A percentile compares a stretch with the other conserved stretches of the same genome.
These are phyloP conservation scores for Solanum peruvianum DNA, from an alignment of 257 asterid species.

Conservation along the genomic window DNA sequence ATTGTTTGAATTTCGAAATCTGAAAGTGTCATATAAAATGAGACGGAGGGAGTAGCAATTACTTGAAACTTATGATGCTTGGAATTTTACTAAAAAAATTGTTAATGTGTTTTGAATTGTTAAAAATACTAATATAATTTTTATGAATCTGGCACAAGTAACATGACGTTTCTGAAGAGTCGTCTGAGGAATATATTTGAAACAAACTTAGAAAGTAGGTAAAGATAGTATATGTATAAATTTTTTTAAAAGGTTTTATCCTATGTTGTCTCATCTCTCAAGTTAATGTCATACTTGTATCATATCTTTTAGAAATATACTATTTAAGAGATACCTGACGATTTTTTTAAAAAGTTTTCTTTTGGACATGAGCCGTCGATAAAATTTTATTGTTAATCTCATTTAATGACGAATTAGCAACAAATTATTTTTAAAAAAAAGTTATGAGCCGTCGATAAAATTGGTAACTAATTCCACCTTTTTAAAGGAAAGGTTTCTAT, in stretches of 20 bases:
- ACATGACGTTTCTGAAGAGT: too few species aligned
- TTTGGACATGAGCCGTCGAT: not conserved
- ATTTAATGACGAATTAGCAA: not conserved
- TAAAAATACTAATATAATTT: too few species aligned
- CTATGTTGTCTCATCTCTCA: not conserved
- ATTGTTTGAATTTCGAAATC: too few species aligned
- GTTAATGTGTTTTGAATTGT: not conserved
- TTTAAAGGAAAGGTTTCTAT: not conserved
- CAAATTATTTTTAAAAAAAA: too few species aligned
- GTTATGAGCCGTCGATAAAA: too few species aligned
- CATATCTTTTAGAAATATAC: not conserved
- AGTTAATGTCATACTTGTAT: too few species aligned
- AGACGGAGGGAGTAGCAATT: too few species aligned
- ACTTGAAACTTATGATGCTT: not conserved
- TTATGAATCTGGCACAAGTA: not conserved
- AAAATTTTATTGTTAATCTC: not conserved
- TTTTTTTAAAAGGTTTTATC: too few species aligned
- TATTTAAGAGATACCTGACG: too few species aligned
- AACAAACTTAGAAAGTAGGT: not conserved
- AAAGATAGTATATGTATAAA: not conserved
- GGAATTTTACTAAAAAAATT: not conserved
- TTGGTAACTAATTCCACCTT: not conserved
- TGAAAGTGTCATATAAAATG: too few species aligned
- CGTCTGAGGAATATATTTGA: too few species aligned
- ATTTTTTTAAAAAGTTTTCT: not conserved